A percentile compares a stretch with the other conserved stretches of the same genome.
phyloP scores from a whole-genome alignment of 176 grass and related monocot genomes.

The Musa acuminata region DNA sequence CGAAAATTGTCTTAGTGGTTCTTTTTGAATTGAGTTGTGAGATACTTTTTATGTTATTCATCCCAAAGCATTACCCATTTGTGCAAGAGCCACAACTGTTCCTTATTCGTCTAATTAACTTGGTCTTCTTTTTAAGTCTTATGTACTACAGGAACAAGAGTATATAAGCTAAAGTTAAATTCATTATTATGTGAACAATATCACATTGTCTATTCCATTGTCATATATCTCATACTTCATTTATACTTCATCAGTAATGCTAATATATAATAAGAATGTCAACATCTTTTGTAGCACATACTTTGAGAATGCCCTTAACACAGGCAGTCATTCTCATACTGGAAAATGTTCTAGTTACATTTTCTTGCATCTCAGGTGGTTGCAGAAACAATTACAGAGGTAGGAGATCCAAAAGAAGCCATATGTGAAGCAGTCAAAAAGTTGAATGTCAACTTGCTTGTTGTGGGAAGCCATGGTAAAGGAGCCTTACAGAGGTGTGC shows the following conservation, averaged over 20 bases:
- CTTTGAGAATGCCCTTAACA: no score
- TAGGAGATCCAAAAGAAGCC: slow-evolving; percentile 62
- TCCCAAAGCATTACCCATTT: no score
- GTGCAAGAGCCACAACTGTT: no score
- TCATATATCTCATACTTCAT: neutral
- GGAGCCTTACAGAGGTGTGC: slow-evolving; percentile 48
- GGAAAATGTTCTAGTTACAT: neutral
- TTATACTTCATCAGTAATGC: no score
- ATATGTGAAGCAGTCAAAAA: slow-evolving; percentile 52
- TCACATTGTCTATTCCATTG: neutral
- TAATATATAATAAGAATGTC: no score
- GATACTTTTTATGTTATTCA: no score
- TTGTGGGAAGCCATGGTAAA: slow-evolving; percentile 57
- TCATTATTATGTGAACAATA: neutral
- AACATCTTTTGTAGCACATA: no score
- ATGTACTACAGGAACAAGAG: no score
- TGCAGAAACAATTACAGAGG: slow-evolving; percentile 39
- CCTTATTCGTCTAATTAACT: no score
- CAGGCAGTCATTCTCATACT: neutral
- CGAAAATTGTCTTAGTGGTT: no score
- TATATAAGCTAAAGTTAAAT: neutral
- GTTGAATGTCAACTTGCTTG: slow-evolving; percentile 46
- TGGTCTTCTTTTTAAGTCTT: no score
- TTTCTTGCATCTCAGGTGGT: slow-evolving; percentile 25
- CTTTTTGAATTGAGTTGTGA: no score